Evolutionary conservation across 257 asterid species (phyloP).

Genomic region (Schizonepeta tenuifolia): DNA sequence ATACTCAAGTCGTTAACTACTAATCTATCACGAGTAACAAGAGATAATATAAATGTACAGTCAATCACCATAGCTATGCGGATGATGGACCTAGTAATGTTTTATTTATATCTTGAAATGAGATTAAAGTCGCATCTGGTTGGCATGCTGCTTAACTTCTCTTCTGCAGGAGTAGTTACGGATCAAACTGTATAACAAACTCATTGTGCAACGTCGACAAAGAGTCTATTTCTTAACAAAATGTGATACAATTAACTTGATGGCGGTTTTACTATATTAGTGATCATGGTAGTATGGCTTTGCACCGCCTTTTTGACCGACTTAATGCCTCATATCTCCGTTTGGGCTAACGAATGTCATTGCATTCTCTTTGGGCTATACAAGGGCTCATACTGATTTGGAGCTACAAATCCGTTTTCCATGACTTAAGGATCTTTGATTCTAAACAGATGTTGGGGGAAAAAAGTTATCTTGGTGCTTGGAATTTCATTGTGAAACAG

Average conservation of each 20-base stretch:
- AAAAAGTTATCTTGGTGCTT: not conserved
- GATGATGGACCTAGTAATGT: no score
- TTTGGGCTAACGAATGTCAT: not conserved
- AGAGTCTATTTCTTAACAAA: no score
- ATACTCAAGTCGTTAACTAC: no score
- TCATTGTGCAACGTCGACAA: no score
- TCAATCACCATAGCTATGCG: no score
- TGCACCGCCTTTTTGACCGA: not conserved
- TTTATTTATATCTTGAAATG: no score
- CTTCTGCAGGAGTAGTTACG: no score
- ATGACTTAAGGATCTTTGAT: not conserved
- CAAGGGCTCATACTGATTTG: not conserved
- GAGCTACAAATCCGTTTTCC: not conserved
- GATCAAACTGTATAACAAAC: no score
- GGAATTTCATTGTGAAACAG: not conserved
- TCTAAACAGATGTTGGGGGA: not conserved
- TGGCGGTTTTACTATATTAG: not conserved
- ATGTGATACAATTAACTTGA: slow-evolving; percentile 1
- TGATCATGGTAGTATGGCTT: not conserved
- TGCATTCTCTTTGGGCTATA: not conserved
- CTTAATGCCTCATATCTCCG: not conserved
- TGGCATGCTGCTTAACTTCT: no score
- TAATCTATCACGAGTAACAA: no score
- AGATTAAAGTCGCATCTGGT: no score
- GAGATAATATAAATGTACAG: no score